phyloP scores from a whole-genome alignment of 495 filamentous ascomycete genomes.

The Bathelium albidoporum region DNA sequence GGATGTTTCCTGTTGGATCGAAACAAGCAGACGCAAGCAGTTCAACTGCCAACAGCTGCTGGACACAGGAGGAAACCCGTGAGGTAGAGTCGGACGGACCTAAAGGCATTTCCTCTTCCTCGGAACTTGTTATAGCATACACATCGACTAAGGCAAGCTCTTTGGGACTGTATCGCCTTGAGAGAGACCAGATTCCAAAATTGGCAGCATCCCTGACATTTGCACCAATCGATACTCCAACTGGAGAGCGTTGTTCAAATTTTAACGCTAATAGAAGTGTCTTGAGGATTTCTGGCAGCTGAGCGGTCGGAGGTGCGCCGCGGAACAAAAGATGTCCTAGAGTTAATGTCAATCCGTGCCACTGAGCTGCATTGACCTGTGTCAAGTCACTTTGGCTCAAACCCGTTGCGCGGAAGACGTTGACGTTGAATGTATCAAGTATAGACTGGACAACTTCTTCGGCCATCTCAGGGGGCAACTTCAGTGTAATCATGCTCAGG shows the following conservation, averaged over 20 bases:
- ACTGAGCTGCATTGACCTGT: conserved; percentile 54
- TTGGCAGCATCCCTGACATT: conserved; percentile 96
- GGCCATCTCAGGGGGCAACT: conserved; percentile 68
- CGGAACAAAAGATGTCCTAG: conserved; percentile 77
- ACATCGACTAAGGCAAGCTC: conserved; percentile 57
- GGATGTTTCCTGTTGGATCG: conserved; percentile 85
- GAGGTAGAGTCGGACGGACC: conserved; percentile 7
- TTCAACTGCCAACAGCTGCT: conserved; percentile 70
- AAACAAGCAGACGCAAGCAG: conserved; percentile 73
- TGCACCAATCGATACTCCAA: conserved; percentile 72
- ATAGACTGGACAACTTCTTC: conserved; percentile 78
- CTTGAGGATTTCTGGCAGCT: conserved; percentile 59
- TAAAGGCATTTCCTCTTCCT: background rate
- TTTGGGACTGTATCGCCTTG: conserved; percentile 70
- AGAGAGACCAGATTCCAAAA: conserved; percentile 89
- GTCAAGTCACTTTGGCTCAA: conserved; percentile 83
- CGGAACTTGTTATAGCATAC: conserved; percentile 5
- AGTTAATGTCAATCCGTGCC: conserved; percentile 87
- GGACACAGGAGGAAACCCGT: conserved; percentile 36
- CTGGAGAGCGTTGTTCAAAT: conserved; percentile 76
- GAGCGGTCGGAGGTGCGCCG: conserved; percentile 54
- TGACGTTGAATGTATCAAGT: conserved; percentile 59
- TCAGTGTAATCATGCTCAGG: conserved; percentile 71
- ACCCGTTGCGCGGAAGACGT: conserved; percentile 66
- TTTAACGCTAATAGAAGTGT: conserved; percentile 61